phyloP scores from a whole-genome alignment of 2,329 filamentous ascomycete genomes.

The Monilinia vaccinii-corymbosi region DNA sequence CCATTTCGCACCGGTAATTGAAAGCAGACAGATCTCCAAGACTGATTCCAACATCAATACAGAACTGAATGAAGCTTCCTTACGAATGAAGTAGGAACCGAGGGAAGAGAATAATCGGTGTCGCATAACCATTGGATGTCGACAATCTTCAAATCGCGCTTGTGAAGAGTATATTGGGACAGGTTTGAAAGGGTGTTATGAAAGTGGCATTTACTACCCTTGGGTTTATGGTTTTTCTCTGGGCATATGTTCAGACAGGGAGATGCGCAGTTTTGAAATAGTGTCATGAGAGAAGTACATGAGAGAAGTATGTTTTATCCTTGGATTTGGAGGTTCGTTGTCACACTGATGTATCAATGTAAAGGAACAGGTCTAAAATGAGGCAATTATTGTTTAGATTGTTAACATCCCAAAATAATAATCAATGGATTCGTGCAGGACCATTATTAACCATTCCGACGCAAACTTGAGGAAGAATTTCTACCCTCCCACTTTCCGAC shows the following conservation, averaged over 20 bases:
- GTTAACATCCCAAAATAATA: neutral
- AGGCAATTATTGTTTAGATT: neutral
- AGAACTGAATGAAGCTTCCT: neutral
- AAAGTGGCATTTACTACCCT: neutral
- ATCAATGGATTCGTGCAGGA: neutral
- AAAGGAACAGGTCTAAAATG: neutral
- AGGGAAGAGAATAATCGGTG: neutral
- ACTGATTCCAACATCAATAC: neutral
- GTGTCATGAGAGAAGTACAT: neutral
- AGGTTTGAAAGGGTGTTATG: neutral
- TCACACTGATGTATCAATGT: neutral
- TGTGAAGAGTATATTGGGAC: neutral
- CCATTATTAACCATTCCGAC: neutral
- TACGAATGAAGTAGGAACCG: neutral
- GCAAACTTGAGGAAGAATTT: neutral
- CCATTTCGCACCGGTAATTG: too few relatives aligned
- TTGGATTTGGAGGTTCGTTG: neutral
- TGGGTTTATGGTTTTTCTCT: neutral
- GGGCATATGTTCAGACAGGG: neutral
- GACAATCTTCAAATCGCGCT: neutral
- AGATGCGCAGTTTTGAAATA: neutral
- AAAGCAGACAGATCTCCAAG: neutral
- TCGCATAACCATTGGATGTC: neutral
- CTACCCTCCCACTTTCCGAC: neutral
- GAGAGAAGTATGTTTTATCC: neutral